Percentiles rank a stretch among this genome's conserved stretches.
phyloP scores from a whole-genome alignment of 306 rosid species.

The Cicer yamashitae region DNA sequence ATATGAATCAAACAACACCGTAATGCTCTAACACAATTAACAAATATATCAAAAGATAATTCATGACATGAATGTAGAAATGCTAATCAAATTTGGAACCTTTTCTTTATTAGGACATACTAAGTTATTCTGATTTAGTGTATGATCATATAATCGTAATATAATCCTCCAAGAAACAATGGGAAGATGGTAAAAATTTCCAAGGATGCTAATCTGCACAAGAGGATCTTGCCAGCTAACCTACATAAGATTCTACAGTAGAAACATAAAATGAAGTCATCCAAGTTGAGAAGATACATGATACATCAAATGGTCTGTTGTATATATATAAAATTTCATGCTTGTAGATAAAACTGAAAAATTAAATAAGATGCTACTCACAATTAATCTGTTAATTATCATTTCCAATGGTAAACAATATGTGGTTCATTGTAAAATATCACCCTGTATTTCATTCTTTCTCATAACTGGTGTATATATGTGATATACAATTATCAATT shows the following conservation, averaged over 20 bases:
- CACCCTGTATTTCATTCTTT: not conserved
- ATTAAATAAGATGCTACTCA: not conserved
- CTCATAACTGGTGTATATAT: not conserved
- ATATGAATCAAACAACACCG: not conserved
- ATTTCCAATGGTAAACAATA: not conserved
- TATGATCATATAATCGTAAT: not conserved
- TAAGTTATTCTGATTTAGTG: not conserved
- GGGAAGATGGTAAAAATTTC: not conserved
- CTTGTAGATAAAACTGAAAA: not conserved
- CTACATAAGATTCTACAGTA: not conserved
- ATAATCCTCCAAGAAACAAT: not conserved
- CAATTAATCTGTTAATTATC: not conserved
- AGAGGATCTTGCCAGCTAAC: not conserved
- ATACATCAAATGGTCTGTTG: not conserved
- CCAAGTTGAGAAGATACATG: not conserved
- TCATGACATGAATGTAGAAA: conserved; percentile 1
- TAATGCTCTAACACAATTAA: not conserved
- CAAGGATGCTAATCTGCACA: conserved; percentile 16
- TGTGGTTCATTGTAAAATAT: not conserved
- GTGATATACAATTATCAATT: not conserved
- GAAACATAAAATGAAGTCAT: not conserved
- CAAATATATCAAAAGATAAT: not conserved
- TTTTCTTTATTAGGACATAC: not conserved
- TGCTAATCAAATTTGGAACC: not conserved
- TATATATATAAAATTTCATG: not conserved